Conservation (phyloP, 441 rosid species). For the Mallotus japonicus region DNA sequence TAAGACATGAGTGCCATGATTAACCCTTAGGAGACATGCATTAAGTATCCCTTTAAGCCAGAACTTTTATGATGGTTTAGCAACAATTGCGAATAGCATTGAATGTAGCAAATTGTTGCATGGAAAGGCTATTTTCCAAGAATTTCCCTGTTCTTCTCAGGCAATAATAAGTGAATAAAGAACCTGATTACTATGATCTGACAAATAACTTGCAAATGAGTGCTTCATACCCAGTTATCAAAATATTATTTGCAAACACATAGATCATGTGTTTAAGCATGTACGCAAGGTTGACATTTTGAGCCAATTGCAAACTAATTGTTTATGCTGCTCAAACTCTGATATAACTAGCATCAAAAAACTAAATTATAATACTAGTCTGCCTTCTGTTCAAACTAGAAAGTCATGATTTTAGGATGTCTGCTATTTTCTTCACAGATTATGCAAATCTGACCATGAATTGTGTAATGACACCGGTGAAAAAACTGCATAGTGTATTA, state of each 20-base stretch:
- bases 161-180: background rate
- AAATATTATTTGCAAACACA: background rate
- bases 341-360: background rate
- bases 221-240: background rate
- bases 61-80: slow-evolving; percentile 6
- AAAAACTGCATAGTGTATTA: background rate
- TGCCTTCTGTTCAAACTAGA: background rate
- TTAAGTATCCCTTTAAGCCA: background rate
- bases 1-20: slow-evolving; percentile 11
- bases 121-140: background rate
- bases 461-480: background rate
- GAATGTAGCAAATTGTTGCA: background rate
- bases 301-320: background rate
- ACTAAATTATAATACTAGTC: background rate
- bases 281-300: background rate
- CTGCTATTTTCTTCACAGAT: background rate
- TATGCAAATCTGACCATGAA: background rate
- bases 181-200: background rate
- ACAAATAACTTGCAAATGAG: slow-evolving; percentile 4
- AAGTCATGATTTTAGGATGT: background rate
- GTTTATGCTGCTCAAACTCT: background rate
- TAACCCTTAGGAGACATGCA: slow-evolving; percentile 1
- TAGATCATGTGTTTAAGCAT: background rate
- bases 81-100: background rate
- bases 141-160: background rate